Evolutionary conservation across 768 basidiomycete genomes (phyloP), one percentile per base, ranked within the genome.

Genomic region (Grammothele lineata): DNA sequence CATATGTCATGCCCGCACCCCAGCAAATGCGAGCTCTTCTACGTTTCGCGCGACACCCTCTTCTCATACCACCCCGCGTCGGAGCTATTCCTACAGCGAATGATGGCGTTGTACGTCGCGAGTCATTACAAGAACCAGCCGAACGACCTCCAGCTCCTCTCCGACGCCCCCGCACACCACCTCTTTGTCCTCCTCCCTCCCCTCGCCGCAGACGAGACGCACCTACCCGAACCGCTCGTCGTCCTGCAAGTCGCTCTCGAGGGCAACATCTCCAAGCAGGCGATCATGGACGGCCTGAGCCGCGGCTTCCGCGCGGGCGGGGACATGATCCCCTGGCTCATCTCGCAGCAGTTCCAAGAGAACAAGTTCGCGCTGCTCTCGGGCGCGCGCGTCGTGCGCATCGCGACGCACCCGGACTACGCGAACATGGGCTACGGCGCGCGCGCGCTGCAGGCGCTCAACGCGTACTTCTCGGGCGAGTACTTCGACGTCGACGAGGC

Each of bases 91-190:
- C 77, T 99, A 23, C 96, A 99, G 67, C 81, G 94, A 27, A 93
- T 98, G 87, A 96, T 97, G 93, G 85, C 91, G 15, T 75, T 98
- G 1, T 99, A 97, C 66, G 95, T 98, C 42, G 91, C 96, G 1
- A 88, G 87, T 41, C 96, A 99, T 64, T 99, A 99, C 73, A 99
- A 99, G 69, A 99, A 98, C 66, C 91, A 94, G 61, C 96, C 96
- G 17, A 98, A 99, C 62, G 96, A 99, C 63, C 75, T 99, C n/a
- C 95, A 98, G 65, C 78, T 99, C 42, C 80, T 98, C 65, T 90
- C 87, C 10, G 96, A 99, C 58, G 96, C 96, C 1, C 96, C 96
- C 0, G 94, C 92, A 1, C 95, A 98, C 62, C 91, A 94, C 58
- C 77, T 99, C 12, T 99, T 98, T 55, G 96, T 99, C 1, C 78